Base-by-base conservation (phyloP, 176 grass and related monocot species). In the Elaeis guineensis region DNA sequence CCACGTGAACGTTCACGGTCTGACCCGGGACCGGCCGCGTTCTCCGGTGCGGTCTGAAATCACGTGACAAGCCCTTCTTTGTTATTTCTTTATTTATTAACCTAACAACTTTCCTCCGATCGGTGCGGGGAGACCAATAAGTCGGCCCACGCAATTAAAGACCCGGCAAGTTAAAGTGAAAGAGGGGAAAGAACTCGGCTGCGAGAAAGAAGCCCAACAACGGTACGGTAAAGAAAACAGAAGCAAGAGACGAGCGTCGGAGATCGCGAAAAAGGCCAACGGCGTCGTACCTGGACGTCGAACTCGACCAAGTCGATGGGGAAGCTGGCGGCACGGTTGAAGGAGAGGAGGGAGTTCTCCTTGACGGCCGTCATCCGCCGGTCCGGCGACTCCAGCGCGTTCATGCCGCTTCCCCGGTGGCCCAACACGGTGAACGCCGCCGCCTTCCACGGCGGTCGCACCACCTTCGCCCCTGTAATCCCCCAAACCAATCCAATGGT, bases 381-480 rank as follows among this genome's bases (percentile, higher is more conserved):
- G 73, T 97, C 81, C 3, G 73, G 66, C 48, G 93, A 88, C 48
- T 79, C 58, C 61, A 97, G 75, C 53, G 76, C 93, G 73, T 97
- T 97, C 93, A 97, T 97, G 55, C 93, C 93, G 76, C 91, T 97
- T 66, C 93, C 87, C 4, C 87, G 79, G 75, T 97, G 93, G 20
- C 93, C 87, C 69, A 92, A 63, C 70, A 97, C 81, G 17, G 75
- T 61, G 58, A 92, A 77, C 65, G 68, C 61, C 5, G 61, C 5
- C 39, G 77, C 32, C 20, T 64, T 21, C 67, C 25, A 67, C 35
- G 30, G 61, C 21, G 54, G 50, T 60, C 52, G 21, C 75, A 18
- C 25, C 24, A 5, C 12, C 28, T 51, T 18, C 51, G 19, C 48
- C 54, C 22, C 28, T 69, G 35, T 44, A 44, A 44, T 12, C 11